Base-by-base conservation (phyloP, 2,329 filamentous ascomycete species). In the Ophiostoma sp. region DNA sequence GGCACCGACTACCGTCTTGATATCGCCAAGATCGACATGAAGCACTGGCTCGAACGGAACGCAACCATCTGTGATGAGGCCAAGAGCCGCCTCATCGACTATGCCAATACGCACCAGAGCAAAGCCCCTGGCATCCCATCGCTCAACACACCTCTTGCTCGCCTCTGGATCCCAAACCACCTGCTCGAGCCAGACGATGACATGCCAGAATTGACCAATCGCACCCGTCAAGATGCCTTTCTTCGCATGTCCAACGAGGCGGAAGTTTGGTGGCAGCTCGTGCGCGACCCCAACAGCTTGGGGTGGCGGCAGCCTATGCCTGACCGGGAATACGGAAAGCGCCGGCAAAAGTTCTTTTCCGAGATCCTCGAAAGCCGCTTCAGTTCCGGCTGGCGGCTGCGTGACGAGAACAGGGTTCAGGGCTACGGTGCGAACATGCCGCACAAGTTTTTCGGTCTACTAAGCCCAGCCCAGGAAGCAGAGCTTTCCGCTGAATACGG, bases 231-330 rank as follows among this genome's bases (percentile, higher is more conserved):
- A 73, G 80, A 79, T 42, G 77, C 79, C 8, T 55, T 55, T 9
- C 88, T 88, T 71, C 81, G 84, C 49, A 86, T 89, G 0, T 89
- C 87, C 1, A 80, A 85, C 71, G 87, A 89, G 75, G 83, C 89
- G 66, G 87, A 89, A 74, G 81, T 81, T 2, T 89, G 87, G 87
- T 89, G 87, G 86, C 80, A 85, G 62, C 81, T 81, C 64, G 84
- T 84, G 58, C 81, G 85, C 55, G 84, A 88, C 70, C 83, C 83
- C 2, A 88, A 88, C 73, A 84, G 84, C 69, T 84, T 85, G 55
- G 82, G 83, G 36, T 87, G 84, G 82, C 81, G 83, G 42, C 80
- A 85, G 0, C 79, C 79, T 1, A 87, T 88, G 84, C 85, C 85
- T 3, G 82, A 84, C 2, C 82, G 87, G 18, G 84, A 87, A 69